Evolutionary conservation across 1,284 basidiomycete species (phyloP), one percentile per base, ranked within the genome.

Genomic region (Tetrapyrgos nigripes): DNA sequence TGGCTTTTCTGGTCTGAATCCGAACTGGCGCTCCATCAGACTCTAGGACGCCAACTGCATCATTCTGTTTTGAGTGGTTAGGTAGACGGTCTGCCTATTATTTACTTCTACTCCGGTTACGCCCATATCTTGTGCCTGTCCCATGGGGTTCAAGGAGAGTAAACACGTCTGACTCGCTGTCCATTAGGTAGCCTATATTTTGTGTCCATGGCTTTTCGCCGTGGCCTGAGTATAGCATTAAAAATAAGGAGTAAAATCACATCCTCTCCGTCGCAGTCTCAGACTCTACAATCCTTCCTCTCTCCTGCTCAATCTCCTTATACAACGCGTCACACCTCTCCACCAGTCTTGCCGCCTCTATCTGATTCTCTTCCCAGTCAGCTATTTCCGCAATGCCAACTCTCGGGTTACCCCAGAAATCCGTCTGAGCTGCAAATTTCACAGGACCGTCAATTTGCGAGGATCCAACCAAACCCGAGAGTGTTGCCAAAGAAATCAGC

Each of bases 391-490:
- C 70, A 10, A 79, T 63, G 1, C 81, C 83, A 2, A 90, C 84
- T 31, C 76, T 73, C 53, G 82, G 81, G 24, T 68, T 68, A 2
- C 89, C 91, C 77, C 80, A 82, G 40, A 83, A 68, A 56, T 84
- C 77, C 13, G 83, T 82, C 61, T 83, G 76, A 21, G 89, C 79
- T 31, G 83, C 79, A 63, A 85, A 87, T 54, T 83, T 79, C 35
- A 81, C 73, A 8, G 79, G 79, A 37, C 62, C 64, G 46, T 57
- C 54, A 29, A 50, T 26, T 53, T 27, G 37, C 51, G 48, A 6
- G 55, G 57, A 56, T 64, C 62, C 54, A 71, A 53, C 53, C 50
- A 67, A 72, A 28, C 76, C 57, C 37, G 82, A 71, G 60, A 87
- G 69, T 61, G 76, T 84, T 24, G 69, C 68, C 0, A 86, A 66